Conservation (phyloP, 192 early-diverging fungal genomes). For the Mortierella hygrophila region DNA sequence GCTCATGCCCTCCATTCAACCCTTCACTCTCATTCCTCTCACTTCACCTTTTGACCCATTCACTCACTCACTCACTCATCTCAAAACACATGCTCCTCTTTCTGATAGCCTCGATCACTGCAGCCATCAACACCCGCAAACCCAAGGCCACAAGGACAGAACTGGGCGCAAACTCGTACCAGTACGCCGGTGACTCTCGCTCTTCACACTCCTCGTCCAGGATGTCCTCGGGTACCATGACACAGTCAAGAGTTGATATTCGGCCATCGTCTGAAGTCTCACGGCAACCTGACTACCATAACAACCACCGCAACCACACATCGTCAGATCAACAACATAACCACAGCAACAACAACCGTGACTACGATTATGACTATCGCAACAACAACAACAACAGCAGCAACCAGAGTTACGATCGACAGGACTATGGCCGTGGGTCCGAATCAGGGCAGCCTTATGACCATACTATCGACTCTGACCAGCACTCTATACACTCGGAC, state of each 20-base stretch:
- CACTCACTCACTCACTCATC: not conserved
- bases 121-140: not conserved
- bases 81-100: not conserved
- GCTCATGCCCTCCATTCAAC: not conserved
- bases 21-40: not conserved
- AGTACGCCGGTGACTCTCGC: not conserved
- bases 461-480: not conserved
- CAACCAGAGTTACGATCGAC: not conserved
- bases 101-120: not conserved
- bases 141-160: not conserved
- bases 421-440: not conserved
- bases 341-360: not conserved
- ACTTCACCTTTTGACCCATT: not conserved
- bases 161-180: not conserved
- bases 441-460: not conserved
- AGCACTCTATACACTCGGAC: slow-evolving; percentile 53
- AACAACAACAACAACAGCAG: not conserved
- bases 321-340: not conserved
- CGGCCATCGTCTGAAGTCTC: not conserved
- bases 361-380: not conserved
- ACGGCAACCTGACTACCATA: not conserved
- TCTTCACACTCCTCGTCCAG: not conserved
- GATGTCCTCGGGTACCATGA: slow-evolving; percentile 21
- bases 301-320: not conserved
- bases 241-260: slow-evolving; percentile 8